Evolutionary conservation across 1,284 basidiomycete genomes (phyloP).

Genomic region (Pseudozyma hubeiensis): DNA sequence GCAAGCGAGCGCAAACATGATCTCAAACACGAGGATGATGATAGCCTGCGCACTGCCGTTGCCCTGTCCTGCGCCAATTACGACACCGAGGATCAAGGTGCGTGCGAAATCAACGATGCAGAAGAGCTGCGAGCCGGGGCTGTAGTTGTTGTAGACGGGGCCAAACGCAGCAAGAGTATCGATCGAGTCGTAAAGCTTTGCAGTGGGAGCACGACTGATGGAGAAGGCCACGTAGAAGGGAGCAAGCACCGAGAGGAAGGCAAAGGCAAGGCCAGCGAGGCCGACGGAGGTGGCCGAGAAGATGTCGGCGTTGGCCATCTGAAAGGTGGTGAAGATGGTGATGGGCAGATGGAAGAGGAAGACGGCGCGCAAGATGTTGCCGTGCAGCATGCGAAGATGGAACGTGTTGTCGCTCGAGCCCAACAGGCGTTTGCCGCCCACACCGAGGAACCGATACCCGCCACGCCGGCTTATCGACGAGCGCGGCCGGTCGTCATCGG

Average conservation of each 20-base stretch:
- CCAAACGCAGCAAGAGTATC: slow-evolving; percentile 89
- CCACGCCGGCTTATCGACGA: slow-evolving; percentile 45
- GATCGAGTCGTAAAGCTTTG: slow-evolving; percentile 93
- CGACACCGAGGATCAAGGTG: slow-evolving; percentile 82
- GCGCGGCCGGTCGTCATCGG: slow-evolving; percentile 23
- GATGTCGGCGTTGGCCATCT: slow-evolving; percentile 76
- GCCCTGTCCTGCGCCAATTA: slow-evolving; percentile 87
- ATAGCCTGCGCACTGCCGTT: slow-evolving; percentile 91
- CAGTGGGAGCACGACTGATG: slow-evolving; percentile 81
- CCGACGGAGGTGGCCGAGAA: slow-evolving; percentile 74
- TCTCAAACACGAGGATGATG: slow-evolving; percentile 75
- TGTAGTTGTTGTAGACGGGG: slow-evolving; percentile 94
- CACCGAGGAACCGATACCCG: slow-evolving; percentile 45
- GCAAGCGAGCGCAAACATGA: slow-evolving; percentile 55
- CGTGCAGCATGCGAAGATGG: slow-evolving; percentile 72
- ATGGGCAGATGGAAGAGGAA: slow-evolving; percentile 93
- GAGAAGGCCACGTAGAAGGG: slow-evolving; percentile 81
- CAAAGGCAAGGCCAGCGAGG: slow-evolving; percentile 81
- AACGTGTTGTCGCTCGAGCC: slow-evolving; percentile 47
- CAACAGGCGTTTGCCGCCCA: slow-evolving; percentile 17
- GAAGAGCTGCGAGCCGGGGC: slow-evolving; percentile 90
- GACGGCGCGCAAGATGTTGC: slow-evolving; percentile 89
- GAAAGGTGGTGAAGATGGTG: slow-evolving; percentile 88
- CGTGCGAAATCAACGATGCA: slow-evolving; percentile 82
- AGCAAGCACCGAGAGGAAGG: slow-evolving; percentile 80